Evolutionary conservation across 768 basidiomycete genomes (phyloP), one percentile per base, ranked within the genome.

Genomic region (Tylopilus sp.): DNA sequence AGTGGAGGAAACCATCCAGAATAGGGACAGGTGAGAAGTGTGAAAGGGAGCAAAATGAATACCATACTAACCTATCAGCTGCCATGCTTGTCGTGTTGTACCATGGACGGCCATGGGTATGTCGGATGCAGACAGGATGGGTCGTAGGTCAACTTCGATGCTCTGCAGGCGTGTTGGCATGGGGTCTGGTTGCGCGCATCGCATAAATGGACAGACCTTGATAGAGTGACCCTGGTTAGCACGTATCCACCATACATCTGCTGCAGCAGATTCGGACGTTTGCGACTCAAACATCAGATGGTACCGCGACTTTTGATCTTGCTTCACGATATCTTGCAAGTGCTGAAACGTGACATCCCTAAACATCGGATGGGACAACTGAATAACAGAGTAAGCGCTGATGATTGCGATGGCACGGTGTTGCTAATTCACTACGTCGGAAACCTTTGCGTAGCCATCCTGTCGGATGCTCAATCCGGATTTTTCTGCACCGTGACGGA

Each of bases 171-270:
- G n/a, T 17, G 17, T 28, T 15, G 23, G 44, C 15, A 38, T 12
- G 20, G 9, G 18, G 8, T 42, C 49, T 15, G 10, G 21, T 17
- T n/a, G n/a, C n/a, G 40, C n/a, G 18, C 21, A 13, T 9, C 12
- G 26, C 31, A 6, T 33, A 46, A 25, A 44, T 21, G 48, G n/a
- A 55, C 74, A 22, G 53, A 85, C 92, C 76, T 85, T 79, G 41
- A 95, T 73, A 0, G 91, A 88, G 70, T 95, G 93, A 0, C 93
- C 93, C 68, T 95, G 93, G 59, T 90, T 92, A 8, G 93, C 93
- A 31, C 86, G 78, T 57, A 95, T 91, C 85, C 86, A 90, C 88
- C 89, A 89, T n/a, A 75, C 65, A 9, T 76, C 71, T 4, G 60
- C 28, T 47, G 59, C 60, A 22, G 64, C 44, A 28, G 67, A 60